phyloP scores from a whole-genome alignment of 441 rosid genomes.

The Mallotus japonicus region DNA sequence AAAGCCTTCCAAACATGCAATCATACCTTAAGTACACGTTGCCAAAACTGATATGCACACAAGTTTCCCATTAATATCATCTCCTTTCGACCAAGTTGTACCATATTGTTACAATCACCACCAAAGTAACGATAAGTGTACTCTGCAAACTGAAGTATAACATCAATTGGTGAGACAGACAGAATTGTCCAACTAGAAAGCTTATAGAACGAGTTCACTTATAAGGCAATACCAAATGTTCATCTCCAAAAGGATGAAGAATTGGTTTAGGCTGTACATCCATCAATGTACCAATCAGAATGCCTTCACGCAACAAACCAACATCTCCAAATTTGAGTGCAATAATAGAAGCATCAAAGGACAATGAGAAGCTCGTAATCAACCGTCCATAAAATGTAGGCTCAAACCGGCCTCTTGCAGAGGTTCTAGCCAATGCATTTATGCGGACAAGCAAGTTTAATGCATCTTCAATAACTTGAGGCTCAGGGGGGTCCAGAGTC shows the following conservation, averaged over 20 bases:
- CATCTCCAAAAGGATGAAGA: constrained; percentile 79
- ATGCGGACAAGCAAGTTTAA: constrained; percentile 58
- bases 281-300: constrained; percentile 79
- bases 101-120: constrained; percentile 42
- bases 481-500: constrained; percentile 81
- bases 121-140: constrained; percentile 49
- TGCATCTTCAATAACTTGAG: constrained; percentile 74
- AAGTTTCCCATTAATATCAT: constrained; percentile 61
- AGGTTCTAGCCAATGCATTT: constrained; percentile 52
- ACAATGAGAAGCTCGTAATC: constrained; percentile 80
- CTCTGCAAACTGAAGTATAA: constrained; percentile 56
- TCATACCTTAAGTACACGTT: constrained; percentile 67
- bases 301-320: constrained; percentile 86
- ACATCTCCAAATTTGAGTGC: constrained; percentile 77
- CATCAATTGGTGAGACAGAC: constrained; percentile 18
- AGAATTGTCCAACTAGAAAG: constrained; percentile 18
- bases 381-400: constrained; percentile 88
- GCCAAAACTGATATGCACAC: constrained; percentile 89
- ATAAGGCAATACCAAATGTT: constrained; percentile 54
- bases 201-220: constrained; percentile 21
- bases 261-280: constrained; percentile 83
- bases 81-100: constrained; percentile 63
- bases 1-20: constrained; percentile 12
- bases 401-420: constrained; percentile 69
- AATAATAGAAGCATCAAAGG: constrained; percentile 80